Evolutionary conservation across 1,284 basidiomycete species (phyloP), one percentile per base, ranked within the genome.

Genomic region (Cryptococcus sp.): DNA sequence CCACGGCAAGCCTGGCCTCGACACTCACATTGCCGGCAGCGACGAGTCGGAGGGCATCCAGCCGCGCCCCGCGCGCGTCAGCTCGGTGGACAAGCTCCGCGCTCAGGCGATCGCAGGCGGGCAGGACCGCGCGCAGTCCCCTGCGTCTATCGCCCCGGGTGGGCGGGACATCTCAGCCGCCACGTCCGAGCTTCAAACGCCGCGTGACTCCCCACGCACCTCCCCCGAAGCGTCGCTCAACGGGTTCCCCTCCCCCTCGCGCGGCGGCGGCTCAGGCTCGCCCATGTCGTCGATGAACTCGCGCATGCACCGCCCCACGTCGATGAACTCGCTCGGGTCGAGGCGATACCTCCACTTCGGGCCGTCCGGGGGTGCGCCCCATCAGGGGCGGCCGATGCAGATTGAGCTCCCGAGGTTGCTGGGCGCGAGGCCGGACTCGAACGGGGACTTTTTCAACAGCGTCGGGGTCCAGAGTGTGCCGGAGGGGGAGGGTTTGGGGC

Each of bases 321-420:
- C 61, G n/a, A 69, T 72, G 66, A 55, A 58, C 16, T 69, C 67
- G 2, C 46, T 71, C 12, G 59, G 63, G 23, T 66, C 64, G 12
- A 47, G 52, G 20, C 53, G 64, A 23, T 66, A 65, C 51, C 61
- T 68, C 11, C 63, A 66, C 39, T 53, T 65, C 20, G 67, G 67
- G 7, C 66, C 66, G 1, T 56, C 64, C 1, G 59, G 62, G 7
- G 63, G 69, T 46, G 66, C 70, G 21, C 70, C 72, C 0, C 69
- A 71, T 63, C 61, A 66, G 40, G 69, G 69, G 21, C 61, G 71
- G 49, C 57, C 63, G 20, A 62, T 75, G 1, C 62, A 64, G 38
- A 47, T 73, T 5, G 58, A 67, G 46, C 68, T 75, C 68, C 72
- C 72, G 7, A 55, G 47, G 47, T 57, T 59, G 39, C 59, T 73